These are phyloP conservation scores for Mycena haematopus DNA, from an alignment of 768 basidiomycete genomes.

Conservation along the genomic window DNA sequence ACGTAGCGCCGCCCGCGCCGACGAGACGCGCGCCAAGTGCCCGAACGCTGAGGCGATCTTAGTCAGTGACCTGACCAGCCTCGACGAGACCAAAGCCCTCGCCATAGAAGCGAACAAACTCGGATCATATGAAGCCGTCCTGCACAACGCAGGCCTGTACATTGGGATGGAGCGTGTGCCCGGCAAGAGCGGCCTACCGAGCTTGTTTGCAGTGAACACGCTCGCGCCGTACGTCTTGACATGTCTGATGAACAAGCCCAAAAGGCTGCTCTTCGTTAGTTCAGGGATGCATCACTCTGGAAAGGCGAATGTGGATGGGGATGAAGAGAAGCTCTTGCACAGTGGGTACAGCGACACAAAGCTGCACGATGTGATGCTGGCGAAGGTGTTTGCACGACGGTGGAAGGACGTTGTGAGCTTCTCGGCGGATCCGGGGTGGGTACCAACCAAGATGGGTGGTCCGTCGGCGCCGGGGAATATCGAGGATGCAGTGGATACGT, in stretches of 20 bases:
- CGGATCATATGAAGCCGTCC: not conserved
- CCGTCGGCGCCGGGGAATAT: not conserved
- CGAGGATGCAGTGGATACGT: not conserved
- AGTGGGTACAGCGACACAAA: not conserved
- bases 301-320: not conserved
- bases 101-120: not conserved
- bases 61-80: not conserved
- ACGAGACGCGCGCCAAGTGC: not conserved
- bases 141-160: not conserved
- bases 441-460: not conserved
- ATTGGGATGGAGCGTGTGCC: not conserved
- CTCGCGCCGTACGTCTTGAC: not conserved
- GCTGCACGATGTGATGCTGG: slow-evolving; percentile 1
- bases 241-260: not conserved
- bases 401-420: slow-evolving; percentile 1
- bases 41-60: not conserved
- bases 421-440: slow-evolving; percentile 3
- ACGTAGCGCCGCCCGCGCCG: not conserved
- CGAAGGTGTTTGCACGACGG: not conserved
- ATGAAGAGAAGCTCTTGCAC: not conserved
- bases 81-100: not conserved
- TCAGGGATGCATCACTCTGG: not conserved
- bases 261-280: not conserved
- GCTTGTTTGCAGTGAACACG: not conserved
- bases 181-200: not conserved